Conservation (phyloP, 192 early-diverging fungal species). For the Linnemannia exigua region DNA sequence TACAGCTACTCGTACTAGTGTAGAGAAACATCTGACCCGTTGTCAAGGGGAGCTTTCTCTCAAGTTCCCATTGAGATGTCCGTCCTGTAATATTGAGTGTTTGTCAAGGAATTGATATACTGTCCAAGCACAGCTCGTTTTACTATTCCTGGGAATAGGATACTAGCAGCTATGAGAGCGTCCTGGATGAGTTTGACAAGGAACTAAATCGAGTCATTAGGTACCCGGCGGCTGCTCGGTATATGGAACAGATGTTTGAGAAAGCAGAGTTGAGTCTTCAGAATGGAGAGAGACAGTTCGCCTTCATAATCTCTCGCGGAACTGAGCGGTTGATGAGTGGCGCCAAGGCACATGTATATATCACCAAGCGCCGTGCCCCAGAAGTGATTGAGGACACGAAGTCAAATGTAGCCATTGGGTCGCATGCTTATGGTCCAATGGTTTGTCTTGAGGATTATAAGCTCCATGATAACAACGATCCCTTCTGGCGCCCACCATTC, state of each 20-base stretch:
- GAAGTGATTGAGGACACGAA: not conserved
- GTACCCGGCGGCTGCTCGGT: not conserved
- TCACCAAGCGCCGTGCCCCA: not conserved
- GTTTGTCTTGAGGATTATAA: conserved; percentile 2
- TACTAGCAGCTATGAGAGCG: not conserved
- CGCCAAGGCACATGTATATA: not conserved
- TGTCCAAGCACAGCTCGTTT: not conserved
- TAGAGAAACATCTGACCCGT: not conserved
- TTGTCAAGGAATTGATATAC: not conserved
- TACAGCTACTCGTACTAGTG: not conserved
- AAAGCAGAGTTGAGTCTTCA: conserved; percentile 3
- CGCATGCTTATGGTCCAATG: conserved; percentile 9
- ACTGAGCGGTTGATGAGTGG: not conserved
- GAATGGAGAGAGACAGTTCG: not conserved
- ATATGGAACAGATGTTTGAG: not conserved
- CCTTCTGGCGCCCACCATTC: conserved; percentile 6
- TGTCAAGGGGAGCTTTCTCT: not conserved
- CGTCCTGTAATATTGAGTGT: not conserved
- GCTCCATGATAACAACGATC: not conserved
- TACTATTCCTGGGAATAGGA: conserved; percentile 4
- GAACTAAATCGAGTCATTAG: conserved; percentile 10
- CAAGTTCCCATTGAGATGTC: not conserved
- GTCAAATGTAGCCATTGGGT: not conserved
- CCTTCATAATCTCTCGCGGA: not conserved
- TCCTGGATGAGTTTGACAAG: conserved; percentile 14